A percentile compares a stretch with the other conserved stretches of the same genome.
Evolutionary conservation across 768 basidiomycete species (phyloP).

Genomic region (Holtermanniella nyarrowii): DNA sequence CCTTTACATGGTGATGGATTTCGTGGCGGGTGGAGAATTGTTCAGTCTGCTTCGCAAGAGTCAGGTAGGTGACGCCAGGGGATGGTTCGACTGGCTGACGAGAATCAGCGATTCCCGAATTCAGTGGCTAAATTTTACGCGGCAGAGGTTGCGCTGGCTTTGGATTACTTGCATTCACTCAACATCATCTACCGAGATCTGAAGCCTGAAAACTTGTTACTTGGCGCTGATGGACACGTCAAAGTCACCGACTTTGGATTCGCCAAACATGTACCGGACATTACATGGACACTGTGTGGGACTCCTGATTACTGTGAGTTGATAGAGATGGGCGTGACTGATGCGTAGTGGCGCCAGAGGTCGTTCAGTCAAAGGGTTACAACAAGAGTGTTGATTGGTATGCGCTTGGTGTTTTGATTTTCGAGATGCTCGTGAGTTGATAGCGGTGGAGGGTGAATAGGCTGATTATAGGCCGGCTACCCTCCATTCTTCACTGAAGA

Average conservation of each 20-base stretch:
- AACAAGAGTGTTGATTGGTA: slow-evolving; percentile 44
- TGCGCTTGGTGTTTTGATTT: slow-evolving; percentile 41
- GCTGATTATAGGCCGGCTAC: slow-evolving; percentile 37
- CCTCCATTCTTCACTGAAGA: slow-evolving; percentile 44
- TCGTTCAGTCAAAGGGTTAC: slow-evolving; percentile 43
- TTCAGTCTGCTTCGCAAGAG: slow-evolving; percentile 85
- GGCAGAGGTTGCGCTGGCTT: slow-evolving; percentile 42
- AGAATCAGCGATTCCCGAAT: slow-evolving; percentile 40
- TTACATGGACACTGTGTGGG: slow-evolving; percentile 43
- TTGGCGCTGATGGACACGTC: slow-evolving; percentile 90
- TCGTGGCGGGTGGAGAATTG: slow-evolving; percentile 42
- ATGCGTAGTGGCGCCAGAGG: slow-evolving; percentile 40
- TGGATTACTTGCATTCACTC: slow-evolving; percentile 43
- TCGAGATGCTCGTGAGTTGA: slow-evolving; percentile 41
- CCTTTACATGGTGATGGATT: slow-evolving; percentile 44
- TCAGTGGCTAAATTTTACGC: slow-evolving; percentile 44
- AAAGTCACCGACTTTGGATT: slow-evolving; percentile 97
- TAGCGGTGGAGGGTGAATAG: neutral
- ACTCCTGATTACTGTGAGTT: slow-evolving; percentile 43
- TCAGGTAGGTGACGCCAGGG: slow-evolving; percentile 51
- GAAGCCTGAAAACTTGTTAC: slow-evolving; percentile 61
- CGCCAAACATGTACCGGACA: slow-evolving; percentile 35
- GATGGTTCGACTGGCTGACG: slow-evolving; percentile 3
- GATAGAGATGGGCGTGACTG: neutral
- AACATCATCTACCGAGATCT: slow-evolving; percentile 44